Evolutionary conservation across 768 basidiomycete species (phyloP).

Genomic region (Leucogyrophana mollusca): DNA sequence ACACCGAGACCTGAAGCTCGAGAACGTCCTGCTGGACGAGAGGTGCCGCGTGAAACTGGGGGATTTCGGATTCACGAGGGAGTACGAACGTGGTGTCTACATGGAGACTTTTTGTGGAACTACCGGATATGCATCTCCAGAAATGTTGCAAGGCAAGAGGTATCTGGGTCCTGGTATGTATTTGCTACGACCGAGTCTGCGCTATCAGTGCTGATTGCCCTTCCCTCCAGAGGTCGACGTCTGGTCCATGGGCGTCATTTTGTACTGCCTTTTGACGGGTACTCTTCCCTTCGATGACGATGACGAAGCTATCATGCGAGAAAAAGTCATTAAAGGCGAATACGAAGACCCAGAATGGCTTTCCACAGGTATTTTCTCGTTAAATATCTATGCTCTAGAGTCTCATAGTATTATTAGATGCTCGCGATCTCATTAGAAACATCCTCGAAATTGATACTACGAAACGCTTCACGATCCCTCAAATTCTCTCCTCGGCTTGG

Average conservation of each 20-base stretch:
- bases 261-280: constrained; percentile 87
- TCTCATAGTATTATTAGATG: constrained; percentile 48
- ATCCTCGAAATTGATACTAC: constrained; percentile 77
- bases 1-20: constrained; percentile 94
- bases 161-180: constrained; percentile 85
- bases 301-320: constrained; percentile 79
- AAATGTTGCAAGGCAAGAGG: constrained; percentile 85
- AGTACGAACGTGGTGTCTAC: constrained; percentile 73
- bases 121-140: constrained; percentile 90
- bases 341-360: constrained; percentile 95
- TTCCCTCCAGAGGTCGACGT: constrained; percentile 78
- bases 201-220: constrained; percentile 10
- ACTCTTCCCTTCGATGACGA: constrained; percentile 91
- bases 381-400: not conserved
- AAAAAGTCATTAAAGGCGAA: constrained; percentile 78
- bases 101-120: constrained; percentile 97
- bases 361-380: constrained; percentile 59
- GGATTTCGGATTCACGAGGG: constrained; percentile 93
- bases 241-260: constrained; percentile 92
- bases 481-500: constrained; percentile 87
- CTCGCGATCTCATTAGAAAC: constrained; percentile 77
- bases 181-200: not conserved
- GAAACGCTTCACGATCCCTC: constrained; percentile 75
- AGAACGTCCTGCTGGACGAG: constrained; percentile 92
- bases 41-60: constrained; percentile 89